phyloP scores from a whole-genome alignment of 371 early-diverging fungal genomes.

The Mucor irregularis region DNA sequence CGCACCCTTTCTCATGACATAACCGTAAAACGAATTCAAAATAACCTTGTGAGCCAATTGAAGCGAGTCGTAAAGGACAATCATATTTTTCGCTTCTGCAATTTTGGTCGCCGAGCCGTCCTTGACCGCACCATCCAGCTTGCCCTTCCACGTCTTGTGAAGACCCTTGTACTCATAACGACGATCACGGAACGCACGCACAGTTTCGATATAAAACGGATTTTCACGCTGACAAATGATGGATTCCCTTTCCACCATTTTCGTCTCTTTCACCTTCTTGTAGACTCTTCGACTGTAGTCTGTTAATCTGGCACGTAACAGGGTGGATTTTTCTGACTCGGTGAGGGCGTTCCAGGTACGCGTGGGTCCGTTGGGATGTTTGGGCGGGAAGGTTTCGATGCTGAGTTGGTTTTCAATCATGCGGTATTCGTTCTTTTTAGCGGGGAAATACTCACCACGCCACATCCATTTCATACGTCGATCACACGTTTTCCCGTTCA shows the following conservation, averaged over 20 bases:
- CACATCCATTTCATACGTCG: conserved; percentile 97
- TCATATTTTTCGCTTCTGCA: conserved; percentile 91
- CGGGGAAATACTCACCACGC: conserved; percentile 97
- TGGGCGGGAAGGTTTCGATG: conserved; percentile 77
- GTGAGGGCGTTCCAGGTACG: conserved; percentile 74
- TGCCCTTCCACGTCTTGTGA: conserved; percentile 90
- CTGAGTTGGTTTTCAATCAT: conserved; percentile 90
- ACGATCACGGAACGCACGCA: conserved; percentile 97
- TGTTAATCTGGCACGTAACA: conserved; percentile 80
- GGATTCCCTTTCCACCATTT: conserved; percentile 80
- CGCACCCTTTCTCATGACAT: conserved; percentile 99
- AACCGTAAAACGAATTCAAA: conserved; percentile 99
- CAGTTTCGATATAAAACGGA: conserved; percentile 99
- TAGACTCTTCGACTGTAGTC: conserved; percentile 95
- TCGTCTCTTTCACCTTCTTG: conserved; percentile 78
- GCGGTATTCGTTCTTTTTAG: conserved; percentile 87
- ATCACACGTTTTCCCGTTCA: conserved; percentile 88
- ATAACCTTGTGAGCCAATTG: conserved; percentile 99
- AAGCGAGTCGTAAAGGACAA: conserved; percentile 95
- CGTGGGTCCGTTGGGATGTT: conserved; percentile 46
- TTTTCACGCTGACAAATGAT: conserved; percentile 99
- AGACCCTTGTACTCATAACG: conserved; percentile 98
- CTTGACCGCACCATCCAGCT: conserved; percentile 69
- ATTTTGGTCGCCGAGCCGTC: conserved; percentile 72
- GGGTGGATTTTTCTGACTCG: conserved; percentile 64